Conservation (phyloP, 2,329 filamentous ascomycete genomes). For the Cyphellophora europaea region DNA sequence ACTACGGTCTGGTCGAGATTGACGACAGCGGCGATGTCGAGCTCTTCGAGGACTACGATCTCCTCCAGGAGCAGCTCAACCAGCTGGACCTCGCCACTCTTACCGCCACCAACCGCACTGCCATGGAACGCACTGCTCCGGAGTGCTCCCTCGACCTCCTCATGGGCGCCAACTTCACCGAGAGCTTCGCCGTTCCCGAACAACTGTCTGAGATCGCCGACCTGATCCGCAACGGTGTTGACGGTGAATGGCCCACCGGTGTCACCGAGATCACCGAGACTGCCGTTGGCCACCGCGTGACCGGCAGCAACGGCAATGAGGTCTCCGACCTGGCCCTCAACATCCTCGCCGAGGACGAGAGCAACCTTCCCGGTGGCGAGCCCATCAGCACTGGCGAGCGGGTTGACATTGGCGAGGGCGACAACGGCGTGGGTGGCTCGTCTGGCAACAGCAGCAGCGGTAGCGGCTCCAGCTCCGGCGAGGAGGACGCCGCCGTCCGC, state of each 20-base stretch:
- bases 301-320: constrained; percentile 43
- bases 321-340: constrained; percentile 57
- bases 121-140: constrained; percentile 47
- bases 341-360: constrained; percentile 39
- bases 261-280: constrained; percentile 52
- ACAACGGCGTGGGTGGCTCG: neutral
- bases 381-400: neutral
- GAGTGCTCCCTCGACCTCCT: constrained; percentile 61
- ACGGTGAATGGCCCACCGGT: constrained; percentile 49
- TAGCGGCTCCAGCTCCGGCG: neutral
- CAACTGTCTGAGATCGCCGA: constrained; percentile 58
- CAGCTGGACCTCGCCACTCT: constrained; percentile 64
- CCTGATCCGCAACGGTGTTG: constrained; percentile 68
- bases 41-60: constrained; percentile 58
- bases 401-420: neutral
- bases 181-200: constrained; percentile 67
- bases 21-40: constrained; percentile 48
- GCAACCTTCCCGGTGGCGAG: constrained; percentile 47
- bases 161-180: constrained; percentile 57
- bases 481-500: neutral
- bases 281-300: constrained; percentile 49
- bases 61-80: constrained; percentile 65
- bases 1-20: constrained; percentile 52
- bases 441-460: neutral
- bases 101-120: constrained; percentile 51